These are phyloP conservation scores for Pseudogymnoascus pannorum DNA, from an alignment of 2,329 filamentous ascomycete genomes.

Conservation along the genomic window DNA sequence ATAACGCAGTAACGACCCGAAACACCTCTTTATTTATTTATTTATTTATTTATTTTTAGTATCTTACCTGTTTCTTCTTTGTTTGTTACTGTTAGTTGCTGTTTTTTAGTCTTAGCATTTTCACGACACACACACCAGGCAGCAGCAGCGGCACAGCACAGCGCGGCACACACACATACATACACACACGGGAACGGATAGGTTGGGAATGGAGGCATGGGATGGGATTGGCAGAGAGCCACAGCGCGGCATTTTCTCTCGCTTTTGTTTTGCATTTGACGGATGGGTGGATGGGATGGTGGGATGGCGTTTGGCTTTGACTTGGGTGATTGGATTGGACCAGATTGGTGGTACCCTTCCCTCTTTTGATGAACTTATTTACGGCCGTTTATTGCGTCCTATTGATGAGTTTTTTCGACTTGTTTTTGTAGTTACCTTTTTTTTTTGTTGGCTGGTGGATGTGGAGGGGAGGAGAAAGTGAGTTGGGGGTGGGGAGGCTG, in stretches of 20 bases:
- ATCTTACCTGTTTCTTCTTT: too few species aligned
- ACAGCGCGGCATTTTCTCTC: slow-evolving; percentile 5
- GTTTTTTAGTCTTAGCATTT: neutral
- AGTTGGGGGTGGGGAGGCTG: neutral
- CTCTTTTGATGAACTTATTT: slow-evolving; percentile 1
- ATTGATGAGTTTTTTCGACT: slow-evolving; percentile 7
- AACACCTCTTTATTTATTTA: neutral
- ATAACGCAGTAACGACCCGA: slow-evolving; percentile 4
- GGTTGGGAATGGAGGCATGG: neutral
- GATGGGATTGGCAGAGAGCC: neutral
- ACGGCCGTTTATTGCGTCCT: slow-evolving; percentile 6
- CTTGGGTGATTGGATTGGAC: neutral
- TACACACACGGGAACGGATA: too few species aligned
- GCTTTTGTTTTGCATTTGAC: slow-evolving; percentile 2
- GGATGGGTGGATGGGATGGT: neutral
- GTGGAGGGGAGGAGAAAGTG: neutral
- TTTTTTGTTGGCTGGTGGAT: neutral
- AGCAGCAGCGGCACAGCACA: neutral
- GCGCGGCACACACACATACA: neutral
- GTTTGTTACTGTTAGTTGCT: neutral
- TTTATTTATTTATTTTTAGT: neutral
- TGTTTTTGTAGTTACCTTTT: slow-evolving; percentile 1
- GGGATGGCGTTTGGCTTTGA: neutral
- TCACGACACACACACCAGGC: neutral
- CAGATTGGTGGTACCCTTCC: neutral